Conservation (phyloP, 1,139 yeast species). For the Meyerozyma elateridarum region DNA sequence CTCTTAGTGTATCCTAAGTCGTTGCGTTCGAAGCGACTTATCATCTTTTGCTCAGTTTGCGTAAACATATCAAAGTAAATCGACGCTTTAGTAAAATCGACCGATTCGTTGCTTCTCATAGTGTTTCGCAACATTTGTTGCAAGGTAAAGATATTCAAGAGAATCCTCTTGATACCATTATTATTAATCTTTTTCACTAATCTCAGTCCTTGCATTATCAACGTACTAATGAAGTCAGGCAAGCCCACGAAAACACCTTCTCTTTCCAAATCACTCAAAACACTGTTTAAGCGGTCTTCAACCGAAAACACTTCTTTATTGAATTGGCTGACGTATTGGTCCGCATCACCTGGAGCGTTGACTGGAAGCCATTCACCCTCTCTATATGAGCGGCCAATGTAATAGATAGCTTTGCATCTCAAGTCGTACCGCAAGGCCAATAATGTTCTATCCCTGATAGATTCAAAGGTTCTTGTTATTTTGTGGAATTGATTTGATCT, state of each 20-base stretch:
- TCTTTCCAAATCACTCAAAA: constrained; percentile 24
- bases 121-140: constrained; percentile 74
- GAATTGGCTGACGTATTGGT: constrained; percentile 52
- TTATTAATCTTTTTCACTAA: constrained; percentile 52
- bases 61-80: constrained; percentile 56
- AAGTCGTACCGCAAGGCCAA: constrained; percentile 62
- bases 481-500: constrained; percentile 45
- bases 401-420: constrained; percentile 57
- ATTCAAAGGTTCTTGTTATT: constrained; percentile 40
- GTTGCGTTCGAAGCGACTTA: constrained; percentile 20
- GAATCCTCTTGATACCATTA: constrained; percentile 63
- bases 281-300: constrained; percentile 37
- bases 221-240: constrained; percentile 50
- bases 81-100: constrained; percentile 54
- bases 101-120: constrained; percentile 50
- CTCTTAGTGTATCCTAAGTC: constrained; percentile 19
- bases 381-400: constrained; percentile 46
- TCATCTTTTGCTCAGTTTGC: constrained; percentile 32
- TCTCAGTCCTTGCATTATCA: constrained; percentile 58
- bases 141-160: constrained; percentile 64
- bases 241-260: constrained; percentile 47
- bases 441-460: constrained; percentile 45
- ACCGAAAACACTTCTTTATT: constrained; percentile 54
- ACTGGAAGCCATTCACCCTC: constrained; percentile 41
- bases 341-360: constrained; percentile 61